Percentiles rank a stretch among this genome's conserved stretches.
phyloP scores from a whole-genome alignment of 179 eudicot genomes.

The Sideroxylon spinosum region DNA sequence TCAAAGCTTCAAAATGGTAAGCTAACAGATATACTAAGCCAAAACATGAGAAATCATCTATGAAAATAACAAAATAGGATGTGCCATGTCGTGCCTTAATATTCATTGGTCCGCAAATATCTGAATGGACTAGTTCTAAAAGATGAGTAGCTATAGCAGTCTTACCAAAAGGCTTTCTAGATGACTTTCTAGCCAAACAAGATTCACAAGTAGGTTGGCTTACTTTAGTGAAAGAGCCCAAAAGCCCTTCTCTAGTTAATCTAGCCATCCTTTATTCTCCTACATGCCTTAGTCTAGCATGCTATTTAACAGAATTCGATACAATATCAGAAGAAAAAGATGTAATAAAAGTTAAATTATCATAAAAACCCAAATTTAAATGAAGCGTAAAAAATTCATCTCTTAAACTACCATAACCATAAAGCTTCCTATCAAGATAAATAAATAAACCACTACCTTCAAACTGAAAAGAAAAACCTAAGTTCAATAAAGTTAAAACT shows the following conservation, averaged over 20 bases:
- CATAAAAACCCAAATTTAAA: background rate
- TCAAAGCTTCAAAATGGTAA: no score
- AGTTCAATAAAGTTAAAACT: background rate
- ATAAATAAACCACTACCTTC: background rate
- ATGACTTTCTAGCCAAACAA: background rate
- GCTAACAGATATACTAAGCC: no score
- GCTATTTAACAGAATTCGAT: background rate
- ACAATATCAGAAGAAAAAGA: background rate
- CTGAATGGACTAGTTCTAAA: background rate
- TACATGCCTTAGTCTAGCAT: background rate
- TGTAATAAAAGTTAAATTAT: background rate
- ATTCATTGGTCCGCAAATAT: background rate
- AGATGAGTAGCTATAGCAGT: no score
- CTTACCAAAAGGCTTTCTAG: background rate
- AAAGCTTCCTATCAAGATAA: no score
- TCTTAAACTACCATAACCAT: no score
- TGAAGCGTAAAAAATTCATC: background rate
- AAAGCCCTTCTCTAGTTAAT: background rate
- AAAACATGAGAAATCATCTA: no score
- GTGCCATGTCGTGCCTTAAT: no score
- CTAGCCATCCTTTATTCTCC: background rate
- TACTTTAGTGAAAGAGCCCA: background rate
- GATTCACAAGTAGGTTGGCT: background rate
- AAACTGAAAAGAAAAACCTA: background rate
- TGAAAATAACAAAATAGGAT: no score